Percentiles rank a stretch among this genome's conserved stretches.
These are phyloP conservation scores for Triticum timopheevii DNA, from an alignment of 176 grass and related monocot genomes.

Conservation along the genomic window DNA sequence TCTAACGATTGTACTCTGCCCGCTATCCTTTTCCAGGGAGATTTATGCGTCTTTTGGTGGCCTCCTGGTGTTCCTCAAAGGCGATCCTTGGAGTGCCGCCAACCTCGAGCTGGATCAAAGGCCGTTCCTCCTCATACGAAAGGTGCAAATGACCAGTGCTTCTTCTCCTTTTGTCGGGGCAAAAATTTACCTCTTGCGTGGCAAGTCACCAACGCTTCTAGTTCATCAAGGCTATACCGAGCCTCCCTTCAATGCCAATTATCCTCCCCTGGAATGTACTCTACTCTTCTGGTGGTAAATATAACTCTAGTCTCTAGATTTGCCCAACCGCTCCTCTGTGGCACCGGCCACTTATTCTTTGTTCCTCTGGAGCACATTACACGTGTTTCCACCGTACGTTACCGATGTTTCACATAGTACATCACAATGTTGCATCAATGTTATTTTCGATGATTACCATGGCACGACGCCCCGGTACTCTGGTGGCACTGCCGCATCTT, in stretches of 20 bases:
- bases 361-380: too few relatives aligned
- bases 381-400: too few relatives aligned
- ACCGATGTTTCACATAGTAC: too few relatives aligned
- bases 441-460: background rate
- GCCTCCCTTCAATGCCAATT: background rate
- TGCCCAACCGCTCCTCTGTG: too few relatives aligned
- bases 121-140: slow-evolving; percentile 51
- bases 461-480: background rate
- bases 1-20: background rate
- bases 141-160: slow-evolving; percentile 26
- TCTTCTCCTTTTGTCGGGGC: too few relatives aligned
- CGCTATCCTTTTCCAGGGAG: slow-evolving; percentile 14
- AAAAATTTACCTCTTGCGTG: too few relatives aligned
- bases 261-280: background rate
- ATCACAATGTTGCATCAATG: too few relatives aligned
- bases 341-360: too few relatives aligned
- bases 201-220: too few relatives aligned
- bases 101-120: slow-evolving; percentile 56
- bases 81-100: slow-evolving; percentile 30
- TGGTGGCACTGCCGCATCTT: background rate
- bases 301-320: background rate
- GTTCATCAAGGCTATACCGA: background rate
- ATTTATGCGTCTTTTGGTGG: slow-evolving; percentile 56
- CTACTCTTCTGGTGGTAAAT: background rate
- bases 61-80: slow-evolving; percentile 49